Evolutionary conservation across 1,284 basidiomycete genomes (phyloP).

Genomic region (Takashimella koratensis): DNA sequence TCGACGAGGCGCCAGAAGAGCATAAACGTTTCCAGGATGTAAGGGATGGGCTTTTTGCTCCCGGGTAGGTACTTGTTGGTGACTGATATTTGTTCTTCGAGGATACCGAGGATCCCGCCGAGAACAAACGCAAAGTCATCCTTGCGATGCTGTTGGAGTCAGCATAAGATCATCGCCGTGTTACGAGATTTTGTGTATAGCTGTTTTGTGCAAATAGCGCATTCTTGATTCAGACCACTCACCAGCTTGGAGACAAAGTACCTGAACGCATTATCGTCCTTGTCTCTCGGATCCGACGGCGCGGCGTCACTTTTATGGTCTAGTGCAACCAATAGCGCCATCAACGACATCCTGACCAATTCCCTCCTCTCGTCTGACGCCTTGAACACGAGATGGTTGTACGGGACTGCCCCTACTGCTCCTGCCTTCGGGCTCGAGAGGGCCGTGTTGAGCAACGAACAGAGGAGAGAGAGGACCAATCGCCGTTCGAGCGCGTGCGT

Average conservation of each 20-base stretch:
- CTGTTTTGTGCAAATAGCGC: too few relatives aligned
- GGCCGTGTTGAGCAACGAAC: constrained; percentile 83
- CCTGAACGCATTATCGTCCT: constrained; percentile 77
- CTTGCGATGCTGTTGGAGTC: constrained; percentile 64
- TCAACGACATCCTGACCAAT: constrained; percentile 67
- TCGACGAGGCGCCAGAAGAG: constrained; percentile 89
- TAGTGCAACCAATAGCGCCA: constrained; percentile 68
- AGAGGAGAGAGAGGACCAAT: constrained; percentile 78
- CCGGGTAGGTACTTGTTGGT: constrained; percentile 75
- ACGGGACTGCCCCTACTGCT: constrained; percentile 58
- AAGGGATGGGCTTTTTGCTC: constrained; percentile 71
- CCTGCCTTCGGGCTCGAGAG: constrained; percentile 61
- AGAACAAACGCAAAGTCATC: constrained; percentile 81
- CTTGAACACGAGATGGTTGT: constrained; percentile 85
- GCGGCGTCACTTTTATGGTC: constrained; percentile 65
- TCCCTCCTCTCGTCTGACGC: constrained; percentile 67
- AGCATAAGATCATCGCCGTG: not conserved
- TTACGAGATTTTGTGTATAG: too few relatives aligned
- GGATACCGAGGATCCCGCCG: constrained; percentile 64
- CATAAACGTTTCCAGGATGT: constrained; percentile 77
- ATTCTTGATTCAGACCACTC: too few relatives aligned
- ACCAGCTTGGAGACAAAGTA: constrained; percentile 86
- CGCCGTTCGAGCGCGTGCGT: constrained; percentile 73
- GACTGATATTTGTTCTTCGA: constrained; percentile 70
- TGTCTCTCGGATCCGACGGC: constrained; percentile 6